A percentile compares a stretch with the other conserved stretches of the same genome.
Evolutionary conservation across 345 rosid species (phyloP).

Genomic region (Eucalyptus pumila): DNA sequence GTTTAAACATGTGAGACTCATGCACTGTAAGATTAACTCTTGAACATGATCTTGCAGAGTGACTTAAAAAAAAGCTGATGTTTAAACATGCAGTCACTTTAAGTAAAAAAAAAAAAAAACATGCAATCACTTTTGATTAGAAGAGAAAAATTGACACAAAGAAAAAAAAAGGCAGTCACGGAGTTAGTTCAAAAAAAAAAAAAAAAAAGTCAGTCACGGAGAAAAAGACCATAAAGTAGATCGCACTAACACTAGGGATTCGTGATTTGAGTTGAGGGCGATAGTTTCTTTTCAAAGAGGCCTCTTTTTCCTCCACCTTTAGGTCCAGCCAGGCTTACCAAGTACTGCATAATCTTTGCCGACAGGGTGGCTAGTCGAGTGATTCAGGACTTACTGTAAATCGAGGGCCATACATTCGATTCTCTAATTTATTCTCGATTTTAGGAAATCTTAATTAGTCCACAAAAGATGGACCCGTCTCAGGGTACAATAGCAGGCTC

Average conservation of each 20-base stretch:
- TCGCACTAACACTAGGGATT: neutral
- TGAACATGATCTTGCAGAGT: neutral
- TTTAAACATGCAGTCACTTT: neutral
- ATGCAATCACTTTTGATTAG: neutral
- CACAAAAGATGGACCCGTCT: neutral
- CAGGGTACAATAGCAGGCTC: neutral
- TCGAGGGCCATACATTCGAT: neutral
- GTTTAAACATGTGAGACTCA: neutral
- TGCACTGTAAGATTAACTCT: neutral
- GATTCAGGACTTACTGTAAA: neutral
- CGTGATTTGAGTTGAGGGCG: neutral
- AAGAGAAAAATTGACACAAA: neutral
- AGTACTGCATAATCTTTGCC: neutral
- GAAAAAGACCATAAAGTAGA: neutral
- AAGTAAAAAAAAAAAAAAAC: too few species aligned
- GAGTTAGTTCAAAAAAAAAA: rapidly evolving
- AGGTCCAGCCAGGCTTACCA: neutral
- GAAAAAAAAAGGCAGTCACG: neutral
- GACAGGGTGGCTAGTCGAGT: neutral
- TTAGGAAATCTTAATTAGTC: neutral
- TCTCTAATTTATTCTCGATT: neutral
- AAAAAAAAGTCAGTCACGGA: neutral
- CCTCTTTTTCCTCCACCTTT: neutral
- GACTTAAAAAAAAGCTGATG: neutral
- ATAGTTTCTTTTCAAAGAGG: neutral